phyloP scores from a whole-genome alignment of 352 stramenopile species.

The Pythium myriotylum region DNA sequence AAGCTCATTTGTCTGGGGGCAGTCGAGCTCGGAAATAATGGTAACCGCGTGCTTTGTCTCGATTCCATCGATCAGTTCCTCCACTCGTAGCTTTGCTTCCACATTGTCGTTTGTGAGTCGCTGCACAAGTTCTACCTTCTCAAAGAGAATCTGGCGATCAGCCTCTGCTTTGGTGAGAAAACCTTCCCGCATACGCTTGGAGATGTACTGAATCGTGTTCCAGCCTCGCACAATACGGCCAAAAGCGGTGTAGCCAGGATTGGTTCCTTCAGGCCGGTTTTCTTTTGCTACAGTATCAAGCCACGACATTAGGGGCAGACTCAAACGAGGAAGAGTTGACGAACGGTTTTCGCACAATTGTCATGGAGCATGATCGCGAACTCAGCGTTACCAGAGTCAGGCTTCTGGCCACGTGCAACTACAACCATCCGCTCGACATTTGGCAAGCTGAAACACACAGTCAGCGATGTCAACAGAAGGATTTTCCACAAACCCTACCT shows the following conservation, averaged over 20 bases:
- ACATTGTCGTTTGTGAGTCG: constrained; percentile 60
- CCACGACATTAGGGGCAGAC: neutral
- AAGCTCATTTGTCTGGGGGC: constrained; percentile 89
- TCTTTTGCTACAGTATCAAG: constrained; percentile 31
- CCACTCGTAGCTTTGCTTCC: constrained; percentile 57
- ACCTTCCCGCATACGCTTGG: constrained; percentile 67
- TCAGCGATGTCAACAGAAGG: neutral
- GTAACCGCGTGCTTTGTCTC: constrained; percentile 88
- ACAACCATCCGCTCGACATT: constrained; percentile 85
- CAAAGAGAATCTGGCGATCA: constrained; percentile 66
- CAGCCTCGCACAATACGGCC: constrained; percentile 76
- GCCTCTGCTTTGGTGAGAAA: constrained; percentile 73
- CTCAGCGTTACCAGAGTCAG: constrained; percentile 74
- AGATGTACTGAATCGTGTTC: constrained; percentile 76
- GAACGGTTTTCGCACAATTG: constrained; percentile 47
- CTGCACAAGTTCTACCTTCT: constrained; percentile 71
- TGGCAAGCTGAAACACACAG: constrained; percentile 41
- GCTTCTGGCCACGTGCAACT: constrained; percentile 68
- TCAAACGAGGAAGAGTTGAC: neutral
- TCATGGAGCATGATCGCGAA: constrained; percentile 88
- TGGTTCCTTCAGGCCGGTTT: constrained; percentile 64
- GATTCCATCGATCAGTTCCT: constrained; percentile 74
- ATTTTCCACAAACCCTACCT: constrained; percentile 28
- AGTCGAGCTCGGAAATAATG: constrained; percentile 95
- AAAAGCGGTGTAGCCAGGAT: constrained; percentile 80